A percentile compares a stretch with the other conserved stretches of the same genome.
These are phyloP conservation scores for Sporothrix mexicana DNA, from an alignment of 2,329 filamentous ascomycete species.

Conservation along the genomic window DNA sequence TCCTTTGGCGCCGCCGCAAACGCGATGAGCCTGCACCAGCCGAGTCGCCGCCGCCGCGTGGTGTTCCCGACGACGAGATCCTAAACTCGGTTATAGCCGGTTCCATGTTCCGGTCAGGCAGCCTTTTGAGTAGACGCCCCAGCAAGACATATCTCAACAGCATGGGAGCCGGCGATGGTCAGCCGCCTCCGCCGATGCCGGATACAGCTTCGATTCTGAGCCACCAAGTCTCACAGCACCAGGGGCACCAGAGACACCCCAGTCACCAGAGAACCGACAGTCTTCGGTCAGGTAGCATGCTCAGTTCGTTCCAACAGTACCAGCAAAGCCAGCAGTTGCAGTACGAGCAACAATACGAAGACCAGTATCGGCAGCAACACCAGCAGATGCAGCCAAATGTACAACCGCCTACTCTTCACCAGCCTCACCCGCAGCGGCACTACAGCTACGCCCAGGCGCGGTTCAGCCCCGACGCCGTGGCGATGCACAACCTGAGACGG, in stretches of 20 bases:
- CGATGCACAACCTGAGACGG: conserved; percentile 37
- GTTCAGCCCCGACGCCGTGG: conserved; percentile 33
- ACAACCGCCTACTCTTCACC: background rate
- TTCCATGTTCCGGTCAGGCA: conserved; percentile 29
- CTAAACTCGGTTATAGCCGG: conserved; percentile 13
- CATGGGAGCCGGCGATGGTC: background rate
- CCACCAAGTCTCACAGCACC: no score
- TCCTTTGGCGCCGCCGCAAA: conserved; percentile 32
- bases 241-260: background rate
- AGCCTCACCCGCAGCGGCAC: conserved; percentile 3
- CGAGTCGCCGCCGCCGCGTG: conserved; percentile 37
- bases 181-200: background rate
- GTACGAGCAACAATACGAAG: no score
- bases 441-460: conserved; percentile 18
- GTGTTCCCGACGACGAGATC: conserved; percentile 31
- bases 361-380: background rate
- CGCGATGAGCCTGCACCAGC: conserved; percentile 22
- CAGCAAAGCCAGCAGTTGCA: conserved; percentile 2
- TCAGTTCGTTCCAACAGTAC: conserved; percentile 10
- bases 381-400: background rate
- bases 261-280: background rate
- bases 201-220: background rate
- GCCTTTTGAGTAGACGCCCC: background rate
- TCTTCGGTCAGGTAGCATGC: background rate
- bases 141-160: conserved; percentile 14